Percentiles rank a stretch among this genome's conserved stretches.
Conservation (phyloP, 192 early-diverging fungal genomes). For the Coemansia nantahalensis region DNA sequence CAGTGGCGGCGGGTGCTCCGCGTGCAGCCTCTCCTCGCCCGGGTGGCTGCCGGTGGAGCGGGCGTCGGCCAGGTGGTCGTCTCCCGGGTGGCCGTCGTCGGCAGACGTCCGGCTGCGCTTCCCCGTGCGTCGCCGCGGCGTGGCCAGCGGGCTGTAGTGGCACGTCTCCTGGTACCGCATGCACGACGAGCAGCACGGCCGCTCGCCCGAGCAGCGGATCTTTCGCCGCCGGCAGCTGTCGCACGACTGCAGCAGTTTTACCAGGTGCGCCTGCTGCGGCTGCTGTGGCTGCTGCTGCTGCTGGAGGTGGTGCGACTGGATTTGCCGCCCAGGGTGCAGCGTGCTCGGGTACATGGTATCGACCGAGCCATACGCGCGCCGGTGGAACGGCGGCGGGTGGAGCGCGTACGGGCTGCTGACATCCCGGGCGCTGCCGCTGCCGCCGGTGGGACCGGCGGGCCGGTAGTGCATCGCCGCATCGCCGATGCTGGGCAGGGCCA, state of each 20-base stretch:
- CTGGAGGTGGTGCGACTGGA: constrained; percentile 13
- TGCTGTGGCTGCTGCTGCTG: constrained; percentile 1
- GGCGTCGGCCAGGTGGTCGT: too few species aligned
- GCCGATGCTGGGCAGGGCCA: too few species aligned
- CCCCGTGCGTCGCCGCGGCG: constrained; percentile 36
- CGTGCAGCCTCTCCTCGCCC: too few species aligned
- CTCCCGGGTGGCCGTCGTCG: too few species aligned
- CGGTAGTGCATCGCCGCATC: too few species aligned
- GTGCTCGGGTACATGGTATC: constrained; percentile 30
- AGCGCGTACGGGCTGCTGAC: too few species aligned
- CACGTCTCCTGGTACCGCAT: constrained; percentile 45
- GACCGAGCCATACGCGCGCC: not conserved
- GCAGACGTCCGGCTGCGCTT: constrained; percentile 16
- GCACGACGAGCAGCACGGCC: constrained; percentile 52
- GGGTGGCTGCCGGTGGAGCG: too few species aligned
- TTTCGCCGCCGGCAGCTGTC: constrained; percentile 53
- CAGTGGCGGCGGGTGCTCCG: too few species aligned
- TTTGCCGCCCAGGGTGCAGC: constrained; percentile 22
- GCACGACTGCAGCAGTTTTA: constrained; percentile 52
- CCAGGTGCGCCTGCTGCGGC: constrained; percentile 1
- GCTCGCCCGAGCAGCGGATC: constrained; percentile 50
- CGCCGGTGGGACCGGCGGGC: too few species aligned
- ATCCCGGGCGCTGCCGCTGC: not conserved
- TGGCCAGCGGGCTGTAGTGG: constrained; percentile 53
- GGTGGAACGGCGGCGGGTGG: not conserved